Conservation (phyloP, 129 eudicot genomes). For the sunflower (Helianthus annuus) region HanXRQr2.0-SUNRISE NC_035433.2:141765621-141766120, state of each 20-base stretch:
- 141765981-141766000: conserved; percentile 86
- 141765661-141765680: too few species aligned
- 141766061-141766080: not conserved
- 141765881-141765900: conserved; percentile 37
- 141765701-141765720: too few species aligned
- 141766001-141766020: conserved; percentile 82
- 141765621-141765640: too few species aligned
- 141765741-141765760: too few species aligned
- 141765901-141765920: conserved; percentile 66
- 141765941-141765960: conserved; percentile 89
- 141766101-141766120: conserved; percentile 1
- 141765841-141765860: not conserved
- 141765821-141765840: not conserved
- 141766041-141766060: conserved; percentile 28
- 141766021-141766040: conserved; percentile 85
- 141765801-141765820: too few species aligned
- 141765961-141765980: conserved; percentile 98
- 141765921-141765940: conserved; percentile 84
- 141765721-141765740: too few species aligned
- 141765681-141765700: too few species aligned
- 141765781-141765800: too few species aligned
- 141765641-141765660: too few species aligned
- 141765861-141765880: not conserved
- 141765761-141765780: too few species aligned
- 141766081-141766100: not conserved